Conservation (phyloP, 2,329 filamentous ascomycete genomes). For the Cercospora sp. region DNA sequence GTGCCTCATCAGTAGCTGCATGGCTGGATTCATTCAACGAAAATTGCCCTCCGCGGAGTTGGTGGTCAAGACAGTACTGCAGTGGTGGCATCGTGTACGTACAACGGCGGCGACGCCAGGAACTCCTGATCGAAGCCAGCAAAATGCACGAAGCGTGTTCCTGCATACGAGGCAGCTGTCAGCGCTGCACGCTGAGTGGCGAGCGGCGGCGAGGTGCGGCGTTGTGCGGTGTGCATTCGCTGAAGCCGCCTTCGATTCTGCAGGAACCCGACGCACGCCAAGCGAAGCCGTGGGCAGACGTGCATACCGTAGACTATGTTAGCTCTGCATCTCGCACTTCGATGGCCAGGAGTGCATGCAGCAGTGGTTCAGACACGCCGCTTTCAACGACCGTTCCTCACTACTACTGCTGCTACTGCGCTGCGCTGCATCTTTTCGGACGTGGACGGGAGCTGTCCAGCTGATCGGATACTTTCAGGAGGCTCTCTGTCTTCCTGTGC, state of each 20-base stretch:
- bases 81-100: not conserved
- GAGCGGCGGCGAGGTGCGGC: not conserved
- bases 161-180: constrained; percentile 4
- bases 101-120: not conserved
- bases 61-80: not conserved
- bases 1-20: not conserved
- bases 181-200: not conserved
- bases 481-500: not conserved
- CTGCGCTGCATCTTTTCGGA: not conserved
- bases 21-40: not conserved
- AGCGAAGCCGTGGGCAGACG: constrained; percentile 1
- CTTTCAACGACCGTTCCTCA: not conserved
- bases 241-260: constrained; percentile 1
- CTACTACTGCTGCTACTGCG: not conserved
- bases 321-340: constrained; percentile 9
- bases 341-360: constrained; percentile 16
- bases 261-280: constrained; percentile 10
- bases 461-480: not conserved
- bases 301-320: not conserved
- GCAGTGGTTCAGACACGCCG: constrained; percentile 8
- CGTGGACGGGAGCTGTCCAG: not conserved
- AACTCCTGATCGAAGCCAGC: not conserved
- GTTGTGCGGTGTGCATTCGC: constrained; percentile 5
- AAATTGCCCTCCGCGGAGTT: not conserved
- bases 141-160: constrained; percentile 1